Evolutionary conservation across 257 asterid species (phyloP), one percentile per base, ranked within the genome.

Genomic region (Fraxinus cuspidata): DNA sequence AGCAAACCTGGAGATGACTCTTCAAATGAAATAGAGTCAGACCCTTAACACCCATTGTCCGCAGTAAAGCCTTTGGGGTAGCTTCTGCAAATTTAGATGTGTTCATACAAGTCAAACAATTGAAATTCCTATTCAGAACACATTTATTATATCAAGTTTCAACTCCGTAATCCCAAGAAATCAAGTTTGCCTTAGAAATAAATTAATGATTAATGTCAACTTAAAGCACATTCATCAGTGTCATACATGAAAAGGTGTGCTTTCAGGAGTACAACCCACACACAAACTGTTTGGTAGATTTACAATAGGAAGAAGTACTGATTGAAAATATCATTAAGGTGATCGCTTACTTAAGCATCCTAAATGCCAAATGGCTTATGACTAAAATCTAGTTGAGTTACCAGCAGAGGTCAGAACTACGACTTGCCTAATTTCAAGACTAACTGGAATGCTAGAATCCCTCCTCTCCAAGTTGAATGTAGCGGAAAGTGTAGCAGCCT

Each of bases 31-130:
- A 93, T 16, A 93, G 91, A 27, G 98, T 93, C 81, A 93, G 82
- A 34, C 98, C 98, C 88, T 93, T 91, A 58, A 91, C 97, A 77
- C 98, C 93, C 97, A 93, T 93, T 38, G 98, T 88, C 58, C 96
- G 89, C 94, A 91, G 75, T 70, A 93, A 83, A 32, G 98, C 94
- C 85, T 93, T 93, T 16, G 98, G 98, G 16, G 98, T 93, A 32
- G 98, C 98, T 87, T 93, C 98, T 93, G 93, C 83, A 85, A 75
- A 79, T 72, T 65, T 64, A 78, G 71, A 47, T 76, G 72, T 69
- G 19, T 18, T 27, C 2, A 51, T 44, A 58, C 74, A 75, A 47
- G 51, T 49, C 21, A 56, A 74, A 63, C 29, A 19, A 67, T 37
- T 64, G 31, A 44, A 69, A 16, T 38, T 32, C 49, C 75, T n/a